Conservation (phyloP, 169 alveolate genomes). For the Plasmodium vinckei region DNA sequence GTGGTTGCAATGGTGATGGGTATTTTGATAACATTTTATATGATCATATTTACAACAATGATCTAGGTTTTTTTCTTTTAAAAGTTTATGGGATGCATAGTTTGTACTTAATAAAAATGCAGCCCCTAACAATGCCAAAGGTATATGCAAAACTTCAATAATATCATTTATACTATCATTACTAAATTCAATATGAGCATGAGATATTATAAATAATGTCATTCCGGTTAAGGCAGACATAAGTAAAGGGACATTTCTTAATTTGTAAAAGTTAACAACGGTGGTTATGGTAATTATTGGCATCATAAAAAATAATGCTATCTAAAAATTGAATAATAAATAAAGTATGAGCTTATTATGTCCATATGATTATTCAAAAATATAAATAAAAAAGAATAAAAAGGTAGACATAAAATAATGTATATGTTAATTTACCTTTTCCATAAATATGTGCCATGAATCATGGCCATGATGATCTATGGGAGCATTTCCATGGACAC, state of each 20-base stretch:
- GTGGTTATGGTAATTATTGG: constrained; percentile 42
- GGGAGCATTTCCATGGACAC: not conserved
- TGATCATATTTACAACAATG: constrained; percentile 29
- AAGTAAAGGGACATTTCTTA: constrained; percentile 37
- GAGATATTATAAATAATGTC: constrained; percentile 33
- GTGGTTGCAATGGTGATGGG: not conserved
- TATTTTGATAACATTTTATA: not conserved
- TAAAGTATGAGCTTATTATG: not conserved
- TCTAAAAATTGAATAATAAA: constrained; percentile 8
- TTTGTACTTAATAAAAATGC: constrained; percentile 26
- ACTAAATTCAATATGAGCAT: constrained; percentile 21
- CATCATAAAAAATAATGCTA: constrained; percentile 50
- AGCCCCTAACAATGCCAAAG: constrained; percentile 21
- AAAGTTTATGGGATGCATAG: constrained; percentile 27
- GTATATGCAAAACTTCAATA: constrained; percentile 2
- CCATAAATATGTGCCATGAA: constrained; percentile 27
- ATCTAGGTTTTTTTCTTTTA: constrained; percentile 36
- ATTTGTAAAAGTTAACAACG: constrained; percentile 23
- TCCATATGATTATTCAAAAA: not conserved
- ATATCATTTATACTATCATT: not conserved
- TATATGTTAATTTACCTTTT: constrained; percentile 3
- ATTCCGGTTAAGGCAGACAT: constrained; percentile 26
- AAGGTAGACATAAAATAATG: too few relatives aligned
- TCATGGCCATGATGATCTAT: not conserved
- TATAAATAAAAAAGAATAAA: not conserved